Percentiles rank a stretch among this genome's conserved stretches.
Conservation (phyloP, 2,329 filamentous ascomycete species). For the Falciphora oryzae region DNA sequence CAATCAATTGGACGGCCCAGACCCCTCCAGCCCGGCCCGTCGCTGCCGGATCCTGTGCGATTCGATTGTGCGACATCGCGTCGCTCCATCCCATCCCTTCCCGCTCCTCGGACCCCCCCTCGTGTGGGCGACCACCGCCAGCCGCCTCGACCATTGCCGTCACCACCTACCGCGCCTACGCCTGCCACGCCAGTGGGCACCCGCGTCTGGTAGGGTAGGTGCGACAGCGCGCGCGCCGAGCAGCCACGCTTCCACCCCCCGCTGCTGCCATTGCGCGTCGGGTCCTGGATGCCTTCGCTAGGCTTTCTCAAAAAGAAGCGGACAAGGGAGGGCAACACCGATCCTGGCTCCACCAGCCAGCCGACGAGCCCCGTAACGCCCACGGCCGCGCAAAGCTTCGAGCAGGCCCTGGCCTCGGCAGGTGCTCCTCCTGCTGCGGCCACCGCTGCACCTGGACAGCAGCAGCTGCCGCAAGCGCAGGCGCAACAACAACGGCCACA, state of each 20-base stretch:
- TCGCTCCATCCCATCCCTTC: too few species aligned
- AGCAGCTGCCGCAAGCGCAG: conserved; percentile 20
- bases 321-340: conserved; percentile 82
- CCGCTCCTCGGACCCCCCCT: too few species aligned
- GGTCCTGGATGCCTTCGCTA: conserved; percentile 74
- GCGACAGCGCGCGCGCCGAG: too few species aligned
- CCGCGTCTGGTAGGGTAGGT: background rate
- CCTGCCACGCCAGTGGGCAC: background rate
- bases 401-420: conserved; percentile 29
- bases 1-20: too few species aligned
- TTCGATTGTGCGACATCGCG: too few species aligned
- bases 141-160: too few species aligned
- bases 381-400: conserved; percentile 47
- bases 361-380: conserved; percentile 59
- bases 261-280: background rate
- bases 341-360: conserved; percentile 61
- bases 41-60: too few species aligned
- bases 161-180: too few species aligned
- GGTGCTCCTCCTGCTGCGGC: conserved; percentile 12
- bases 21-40: too few species aligned
- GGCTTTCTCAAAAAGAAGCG: conserved; percentile 98
- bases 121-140: too few species aligned
- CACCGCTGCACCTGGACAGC: conserved; percentile 17
- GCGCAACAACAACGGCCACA: conserved; percentile 23
- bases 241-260: background rate